Conservation (phyloP, 2,329 filamentous ascomycete species). For the Epichloe glyceriae region DNA sequence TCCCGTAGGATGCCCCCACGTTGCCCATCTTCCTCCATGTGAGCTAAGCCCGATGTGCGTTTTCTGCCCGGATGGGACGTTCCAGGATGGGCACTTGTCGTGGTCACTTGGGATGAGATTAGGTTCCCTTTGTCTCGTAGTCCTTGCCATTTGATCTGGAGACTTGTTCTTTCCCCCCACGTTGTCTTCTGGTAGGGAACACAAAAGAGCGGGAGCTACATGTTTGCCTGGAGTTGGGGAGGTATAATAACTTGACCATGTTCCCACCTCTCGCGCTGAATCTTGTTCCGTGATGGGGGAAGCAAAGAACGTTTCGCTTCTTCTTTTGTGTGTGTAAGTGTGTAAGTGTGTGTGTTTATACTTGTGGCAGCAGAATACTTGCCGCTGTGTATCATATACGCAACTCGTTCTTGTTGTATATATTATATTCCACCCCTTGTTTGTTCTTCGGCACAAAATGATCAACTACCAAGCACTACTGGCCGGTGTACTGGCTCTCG, state of each 20-base stretch:
- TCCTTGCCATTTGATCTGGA: background rate
- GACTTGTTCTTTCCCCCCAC: no score
- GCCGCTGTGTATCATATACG: background rate
- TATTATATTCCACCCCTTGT: background rate
- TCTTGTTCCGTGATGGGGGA: background rate
- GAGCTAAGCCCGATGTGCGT: background rate
- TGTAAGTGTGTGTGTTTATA: no score
- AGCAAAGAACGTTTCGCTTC: slow-evolving; percentile 16
- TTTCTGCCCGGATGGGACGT: slow-evolving; percentile 1
- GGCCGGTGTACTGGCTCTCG: slow-evolving; percentile 17
- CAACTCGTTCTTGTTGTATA: background rate
- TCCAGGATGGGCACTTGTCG: background rate
- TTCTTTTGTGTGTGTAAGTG: no score
- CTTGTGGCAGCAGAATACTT: background rate
- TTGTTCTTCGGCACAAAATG: slow-evolving; percentile 10
- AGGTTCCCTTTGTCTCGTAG: background rate
- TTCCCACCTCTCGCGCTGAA: background rate
- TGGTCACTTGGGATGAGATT: slow-evolving; percentile 1
- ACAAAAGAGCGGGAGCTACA: no score
- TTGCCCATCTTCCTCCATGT: background rate
- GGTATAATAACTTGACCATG: slow-evolving; percentile 1
- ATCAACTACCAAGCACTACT: slow-evolving; percentile 9
- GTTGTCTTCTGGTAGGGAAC: no score
- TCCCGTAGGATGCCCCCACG: background rate
- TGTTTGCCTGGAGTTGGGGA: background rate